Percentiles rank a stretch among this genome's conserved stretches.
phyloP scores from a whole-genome alignment of 495 filamentous ascomycete species.

The Neurospora sp. region DNA sequence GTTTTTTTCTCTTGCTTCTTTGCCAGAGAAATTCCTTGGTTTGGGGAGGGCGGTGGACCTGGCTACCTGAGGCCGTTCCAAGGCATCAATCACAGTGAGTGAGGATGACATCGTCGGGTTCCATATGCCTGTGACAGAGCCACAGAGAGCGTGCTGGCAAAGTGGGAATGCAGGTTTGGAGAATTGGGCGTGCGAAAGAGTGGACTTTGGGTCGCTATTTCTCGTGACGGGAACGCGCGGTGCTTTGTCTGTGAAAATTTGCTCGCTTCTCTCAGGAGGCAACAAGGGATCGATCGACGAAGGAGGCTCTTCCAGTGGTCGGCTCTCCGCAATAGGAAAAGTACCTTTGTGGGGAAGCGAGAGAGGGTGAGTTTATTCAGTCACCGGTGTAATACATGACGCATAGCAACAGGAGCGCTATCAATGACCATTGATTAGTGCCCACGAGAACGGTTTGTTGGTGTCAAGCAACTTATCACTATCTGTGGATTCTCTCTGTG shows the following conservation, averaged over 20 bases:
- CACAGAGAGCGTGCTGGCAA: not conserved
- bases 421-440: not conserved
- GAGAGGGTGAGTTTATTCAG: not conserved
- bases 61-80: not conserved
- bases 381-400: not conserved
- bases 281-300: not conserved
- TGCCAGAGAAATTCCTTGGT: not conserved
- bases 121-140: not conserved
- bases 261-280: not conserved
- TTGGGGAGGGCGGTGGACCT: not conserved
- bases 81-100: not conserved
- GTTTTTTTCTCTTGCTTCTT: not conserved
- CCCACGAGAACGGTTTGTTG: not conserved
- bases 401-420: not conserved
- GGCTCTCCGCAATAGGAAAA: not conserved
- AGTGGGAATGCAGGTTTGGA: not conserved
- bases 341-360: not conserved
- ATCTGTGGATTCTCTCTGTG: not conserved
- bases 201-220: not conserved
- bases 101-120: not conserved
- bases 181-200: not conserved
- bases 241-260: not conserved
- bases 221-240: not conserved
- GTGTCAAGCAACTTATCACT: not conserved
- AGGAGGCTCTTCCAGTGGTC: not conserved